Evolutionary conservation across 2,329 filamentous ascomycete species (phyloP), one percentile per base, ranked within the genome.

Genomic region (Dichotomopilus funicola): DNA sequence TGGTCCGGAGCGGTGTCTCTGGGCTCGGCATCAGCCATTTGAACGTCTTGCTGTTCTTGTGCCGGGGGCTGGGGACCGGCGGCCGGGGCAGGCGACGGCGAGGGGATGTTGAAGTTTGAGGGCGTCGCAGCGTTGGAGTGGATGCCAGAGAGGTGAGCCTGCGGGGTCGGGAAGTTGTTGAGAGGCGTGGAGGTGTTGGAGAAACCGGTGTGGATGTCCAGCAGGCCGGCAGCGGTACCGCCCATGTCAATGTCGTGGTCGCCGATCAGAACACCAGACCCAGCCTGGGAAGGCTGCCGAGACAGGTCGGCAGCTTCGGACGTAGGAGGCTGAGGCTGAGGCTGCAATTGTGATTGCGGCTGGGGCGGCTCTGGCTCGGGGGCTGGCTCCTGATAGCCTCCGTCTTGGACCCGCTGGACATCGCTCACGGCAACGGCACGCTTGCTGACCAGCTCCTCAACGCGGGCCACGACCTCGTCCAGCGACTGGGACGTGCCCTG

Each of bases 371-470:
- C 68, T 10, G 61, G 63, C 34, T 65, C 64, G 3, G 79, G 76
- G 5, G 72, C 73, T 6, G 77, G 79, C 59, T 89, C 82, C 69
- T 90, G 81, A 59, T 79, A 83, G 2, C 90, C 90, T 49, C 90
- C 91, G 64, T 88, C 87, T 65, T 94, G 84, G 44, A 95, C 78
- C 46, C 89, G 85, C 40, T 81, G 78, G 6, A 92, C 78, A 31
- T 81, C 78, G 49, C 83, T 80, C 52, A 88, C 81, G 33, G 79
- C 75, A 40, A 80, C 78, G 44, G 89, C 82, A 60, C 81, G 83
- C 54, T 83, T 83, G 13, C 84, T 85, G n/a, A 88, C 78, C 2
- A 82, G 74, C 50, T 78, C 74, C 72, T 96, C 89, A 1, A 96
- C 82, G 53, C 89, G 82, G 43, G 82, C 78, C 31, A 91, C 79